A percentile compares a stretch with the other conserved stretches of the same genome.
Conservation (phyloP, 2,329 filamentous ascomycete genomes). For the Aspergillus transmontanensis region DNA sequence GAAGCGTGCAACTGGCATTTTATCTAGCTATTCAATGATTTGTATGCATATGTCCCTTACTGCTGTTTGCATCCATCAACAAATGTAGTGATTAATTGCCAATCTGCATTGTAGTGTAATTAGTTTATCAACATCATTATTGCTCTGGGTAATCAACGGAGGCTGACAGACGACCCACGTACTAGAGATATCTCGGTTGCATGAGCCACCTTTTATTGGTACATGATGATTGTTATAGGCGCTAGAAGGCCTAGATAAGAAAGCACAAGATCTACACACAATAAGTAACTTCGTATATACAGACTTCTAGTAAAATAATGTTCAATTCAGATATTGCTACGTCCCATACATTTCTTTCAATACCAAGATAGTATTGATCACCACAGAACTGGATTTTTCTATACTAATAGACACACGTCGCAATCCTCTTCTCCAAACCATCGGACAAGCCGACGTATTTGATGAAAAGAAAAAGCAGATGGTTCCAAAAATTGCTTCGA, state of each 20-base stretch:
- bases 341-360: no score
- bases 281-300: no score
- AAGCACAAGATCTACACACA: neutral
- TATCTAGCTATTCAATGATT: neutral
- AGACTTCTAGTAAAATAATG: no score
- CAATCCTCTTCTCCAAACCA: neutral
- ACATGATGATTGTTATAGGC: no score
- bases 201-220: accelerated
- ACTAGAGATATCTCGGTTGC: neutral
- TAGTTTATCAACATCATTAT: no score
- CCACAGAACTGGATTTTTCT: neutral
- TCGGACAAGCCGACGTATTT: neutral
- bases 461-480: neutral
- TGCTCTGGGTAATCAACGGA: neutral
- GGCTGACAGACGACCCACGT: neutral
- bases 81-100: neutral
- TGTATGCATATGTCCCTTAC: neutral
- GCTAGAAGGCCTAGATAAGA: no score
- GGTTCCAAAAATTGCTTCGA: neutral
- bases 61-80: neutral
- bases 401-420: neutral
- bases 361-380: no score
- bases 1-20: neutral
- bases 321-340: no score
- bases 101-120: neutral